Base-by-base conservation (phyloP, 176 grass and related monocot species). In the Carex kokanica region DNA sequence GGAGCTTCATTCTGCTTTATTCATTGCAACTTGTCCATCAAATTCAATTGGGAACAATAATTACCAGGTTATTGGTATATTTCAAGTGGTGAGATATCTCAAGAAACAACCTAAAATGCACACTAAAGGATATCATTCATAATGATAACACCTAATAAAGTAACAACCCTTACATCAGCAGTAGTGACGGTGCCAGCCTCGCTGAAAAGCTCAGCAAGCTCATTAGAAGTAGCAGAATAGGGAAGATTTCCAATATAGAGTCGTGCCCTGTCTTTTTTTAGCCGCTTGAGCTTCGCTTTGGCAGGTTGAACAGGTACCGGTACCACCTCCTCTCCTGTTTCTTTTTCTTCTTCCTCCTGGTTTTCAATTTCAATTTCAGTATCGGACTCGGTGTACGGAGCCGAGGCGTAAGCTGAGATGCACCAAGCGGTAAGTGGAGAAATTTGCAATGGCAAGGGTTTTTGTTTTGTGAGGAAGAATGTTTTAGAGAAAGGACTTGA, bases 231-330 rank as follows among this genome's bases (percentile, higher is more conserved):
- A 49, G 91, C 85, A 82, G 93, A 85, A 68, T 87, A 98, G 27
- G 93, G 88, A 0, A 98, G 84, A 53, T 98, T 98, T 18, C 93
- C 96, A 59, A 98, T 91, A 85, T 93, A 98, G 60, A 98, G 89
- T 32, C 93, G 88, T 32, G 86, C 96, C 2, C 84, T 75, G 2
- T 94, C 92, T 58, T 91, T 82, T 43, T 25, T 82, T 16, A 84
- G 68, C 87, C 92, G 31, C 73, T 88, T 73, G 74, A 72, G 53
- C 84, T 60, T 65, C 62, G 67, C 34, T n/a, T 80, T 73, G 79
- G 25, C 9, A 85, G 51, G 24, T 84, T 59, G 8, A 47, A 62
- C 59, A 60, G 32, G 53, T 71, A 82, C 79, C 8, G 84, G 62
- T 71, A 82, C 78, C 8, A 85, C 68, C 6, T 85, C 87, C 32